These are phyloP conservation scores for Syzygium oleosum DNA, from an alignment of 345 rosid species.

Conservation along the genomic window DNA sequence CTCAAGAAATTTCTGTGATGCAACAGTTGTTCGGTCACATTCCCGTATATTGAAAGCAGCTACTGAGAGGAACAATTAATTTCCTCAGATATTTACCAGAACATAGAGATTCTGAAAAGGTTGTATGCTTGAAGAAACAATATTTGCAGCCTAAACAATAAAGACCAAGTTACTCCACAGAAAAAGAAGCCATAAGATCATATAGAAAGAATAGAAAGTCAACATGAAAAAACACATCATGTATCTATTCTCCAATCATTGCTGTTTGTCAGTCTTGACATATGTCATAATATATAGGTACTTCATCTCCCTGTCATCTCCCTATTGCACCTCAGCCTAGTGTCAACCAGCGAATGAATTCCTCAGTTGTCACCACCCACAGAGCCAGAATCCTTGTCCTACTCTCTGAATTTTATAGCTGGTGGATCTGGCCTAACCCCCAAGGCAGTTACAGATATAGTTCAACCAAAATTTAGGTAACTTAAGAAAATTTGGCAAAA, in stretches of 20 bases:
- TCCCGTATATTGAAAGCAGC: background rate
- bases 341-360: background rate
- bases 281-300: background rate
- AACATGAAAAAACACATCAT: background rate
- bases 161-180: background rate
- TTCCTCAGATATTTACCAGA: slow-evolving; percentile 29
- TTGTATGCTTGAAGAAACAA: slow-evolving; percentile 73
- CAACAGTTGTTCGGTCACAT: background rate
- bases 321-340: background rate
- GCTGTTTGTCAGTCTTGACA: background rate
- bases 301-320: background rate
- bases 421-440: background rate
- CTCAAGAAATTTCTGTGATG: slow-evolving; percentile 41
- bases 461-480: background rate
- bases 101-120: slow-evolving; percentile 62
- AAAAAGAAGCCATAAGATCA: background rate
- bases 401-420: background rate
- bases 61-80: background rate
- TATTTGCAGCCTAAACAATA: slow-evolving; percentile 48
- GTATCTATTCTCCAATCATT: background rate
- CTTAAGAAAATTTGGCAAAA: background rate
- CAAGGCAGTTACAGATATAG: background rate
- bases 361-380: background rate
- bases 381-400: background rate
- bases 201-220: background rate